phyloP scores from a whole-genome alignment of 441 rosid species.

The Arabidopsis hybrid region DNA sequence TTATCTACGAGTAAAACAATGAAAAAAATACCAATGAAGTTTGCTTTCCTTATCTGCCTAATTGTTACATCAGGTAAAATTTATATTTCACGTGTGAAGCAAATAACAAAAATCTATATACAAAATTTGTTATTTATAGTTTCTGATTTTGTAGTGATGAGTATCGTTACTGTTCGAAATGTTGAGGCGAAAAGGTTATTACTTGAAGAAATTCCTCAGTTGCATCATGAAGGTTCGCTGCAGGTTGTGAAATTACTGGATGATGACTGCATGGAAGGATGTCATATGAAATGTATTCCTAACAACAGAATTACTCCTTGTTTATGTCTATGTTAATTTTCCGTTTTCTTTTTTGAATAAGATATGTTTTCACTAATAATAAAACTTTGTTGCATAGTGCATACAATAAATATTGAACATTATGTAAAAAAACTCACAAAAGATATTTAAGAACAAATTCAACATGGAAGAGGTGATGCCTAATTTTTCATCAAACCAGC shows the following conservation, averaged over 20 bases:
- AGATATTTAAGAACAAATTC: too few species aligned
- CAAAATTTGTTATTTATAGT: background rate
- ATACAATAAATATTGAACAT: too few species aligned
- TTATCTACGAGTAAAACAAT: background rate
- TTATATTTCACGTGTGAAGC: background rate
- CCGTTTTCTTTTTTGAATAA: too few species aligned
- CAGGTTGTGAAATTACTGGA: background rate
- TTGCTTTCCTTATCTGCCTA: conserved; percentile 12
- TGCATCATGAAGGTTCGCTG: background rate
- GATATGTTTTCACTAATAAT: too few species aligned
- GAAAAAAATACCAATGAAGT: conserved; percentile 8
- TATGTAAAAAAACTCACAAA: too few species aligned
- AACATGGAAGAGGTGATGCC: too few species aligned
- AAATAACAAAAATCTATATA: too few species aligned
- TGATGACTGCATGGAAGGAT: background rate
- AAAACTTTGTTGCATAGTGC: too few species aligned
- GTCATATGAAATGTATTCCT: background rate
- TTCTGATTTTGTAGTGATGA: conserved; percentile 1
- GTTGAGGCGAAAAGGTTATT: background rate
- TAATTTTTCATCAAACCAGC: too few species aligned
- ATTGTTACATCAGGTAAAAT: conserved; percentile 23
- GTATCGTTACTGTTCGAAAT: background rate
- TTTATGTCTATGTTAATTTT: too few species aligned
- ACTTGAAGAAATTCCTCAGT: background rate
- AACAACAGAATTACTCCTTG: too few species aligned